Percentiles rank a stretch among this genome's conserved stretches.
Evolutionary conservation across 805 yeast species (phyloP).

Genomic region (Wickerhamomyces pijperi): DNA sequence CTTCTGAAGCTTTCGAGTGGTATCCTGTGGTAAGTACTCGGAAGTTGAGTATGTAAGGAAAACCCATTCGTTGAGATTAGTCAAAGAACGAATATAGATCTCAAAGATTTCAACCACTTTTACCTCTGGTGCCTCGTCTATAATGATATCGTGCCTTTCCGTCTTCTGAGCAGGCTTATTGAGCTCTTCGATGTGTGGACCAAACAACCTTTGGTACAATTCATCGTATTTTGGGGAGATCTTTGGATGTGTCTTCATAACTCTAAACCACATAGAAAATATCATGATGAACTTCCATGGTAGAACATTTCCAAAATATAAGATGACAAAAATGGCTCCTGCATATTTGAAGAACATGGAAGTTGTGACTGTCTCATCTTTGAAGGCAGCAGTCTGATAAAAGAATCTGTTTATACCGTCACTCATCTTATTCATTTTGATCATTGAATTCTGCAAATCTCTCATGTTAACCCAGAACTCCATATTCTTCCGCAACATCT

Average conservation of each 20-base stretch:
- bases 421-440: constrained; percentile 37
- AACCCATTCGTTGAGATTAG: constrained; percentile 46
- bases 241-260: constrained; percentile 52
- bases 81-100: constrained; percentile 52
- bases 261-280: constrained; percentile 41
- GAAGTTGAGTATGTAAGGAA: constrained; percentile 44
- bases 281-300: constrained; percentile 59
- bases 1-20: constrained; percentile 32
- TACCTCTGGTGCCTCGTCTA: constrained; percentile 55
- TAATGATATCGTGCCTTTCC: constrained; percentile 42
- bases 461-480: constrained; percentile 49
- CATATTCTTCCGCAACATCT: constrained; percentile 21
- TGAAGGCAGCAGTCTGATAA: constrained; percentile 57
- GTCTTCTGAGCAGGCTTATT: constrained; percentile 22
- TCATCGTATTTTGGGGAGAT: constrained; percentile 20
- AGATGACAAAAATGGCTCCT: constrained; percentile 25
- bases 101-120: constrained; percentile 70
- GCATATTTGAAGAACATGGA: constrained; percentile 37
- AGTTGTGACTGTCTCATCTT: constrained; percentile 58
- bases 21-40: constrained; percentile 40
- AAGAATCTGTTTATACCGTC: constrained; percentile 44
- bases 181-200: constrained; percentile 20
- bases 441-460: constrained; percentile 58
- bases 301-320: constrained; percentile 36
- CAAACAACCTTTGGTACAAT: constrained; percentile 8